Base-by-base conservation (phyloP, 495 filamentous ascomycete genomes). In the Podospora appendiculata region DNA sequence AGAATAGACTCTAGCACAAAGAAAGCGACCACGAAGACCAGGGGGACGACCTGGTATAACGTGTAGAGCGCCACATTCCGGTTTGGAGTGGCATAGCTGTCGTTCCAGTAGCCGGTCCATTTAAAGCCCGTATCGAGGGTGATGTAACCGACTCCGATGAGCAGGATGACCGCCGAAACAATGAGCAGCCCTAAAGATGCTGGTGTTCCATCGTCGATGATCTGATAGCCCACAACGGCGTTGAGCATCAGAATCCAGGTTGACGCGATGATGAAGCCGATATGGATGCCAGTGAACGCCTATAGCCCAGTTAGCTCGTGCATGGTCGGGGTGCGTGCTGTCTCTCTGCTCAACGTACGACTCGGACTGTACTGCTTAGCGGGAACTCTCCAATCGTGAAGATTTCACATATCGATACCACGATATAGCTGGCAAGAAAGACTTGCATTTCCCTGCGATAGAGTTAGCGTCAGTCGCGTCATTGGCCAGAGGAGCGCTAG, bases 131-230 rank as follows among this genome's bases (percentile, higher is more conserved):
- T 96, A 68, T 99, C 93, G 49, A 99, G 80, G 2, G 90, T 88
- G 58, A 99, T 94, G 68, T 95, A 99, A 13, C 91, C 90, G 5
- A 90, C 93, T 32, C 93, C 93, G 56, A 97, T 74, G 65, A 96
- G 93, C 51, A 96, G 69, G 7, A 76, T 69, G 14, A 76, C 60
- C 0, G 83, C 84, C 16, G 93, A 96, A 16, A 70, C 74, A 48
- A 81, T 54, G 45, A 94, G 80, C 11, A 96, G 75, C 12, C 83
- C 88, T 14, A 96, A 58, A 0, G 91, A 96, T 13, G 91, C 66
- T 0, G 85, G 74, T 0, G 93, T 99, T 35, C 93, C 93, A 59
- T 99, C 93, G 56, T 99, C 94, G 47, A 97, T 75, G 13, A 96
- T 63, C 64, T 99, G 94, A 66, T 84, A 97, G 53, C 94, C 93